Base-by-base conservation (phyloP, 345 rosid genomes). In the Syzygium oleosum region DNA sequence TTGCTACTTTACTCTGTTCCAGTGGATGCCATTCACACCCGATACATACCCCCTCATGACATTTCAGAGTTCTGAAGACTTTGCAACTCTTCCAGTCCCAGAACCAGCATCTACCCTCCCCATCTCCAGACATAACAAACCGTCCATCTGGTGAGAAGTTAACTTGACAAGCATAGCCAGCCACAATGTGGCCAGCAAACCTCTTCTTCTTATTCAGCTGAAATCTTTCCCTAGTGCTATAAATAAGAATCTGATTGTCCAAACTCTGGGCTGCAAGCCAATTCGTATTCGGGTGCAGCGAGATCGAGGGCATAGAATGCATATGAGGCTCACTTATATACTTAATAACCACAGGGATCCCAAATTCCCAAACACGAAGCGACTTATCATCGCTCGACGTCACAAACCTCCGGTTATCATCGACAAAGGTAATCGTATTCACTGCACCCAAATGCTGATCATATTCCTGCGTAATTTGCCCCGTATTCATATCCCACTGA, bases 51-150 rank as follows among this genome's bases (percentile, higher is more conserved):
- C 98, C 97, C 78, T 96, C 94, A 29, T 97, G 99, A 91, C 99
- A 97, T 86, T 92, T 97, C 52, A 97, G 94, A 53, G 98, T 97
- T 90, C 96, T 95, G 86, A 97, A 96, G 10, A 97, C 98, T 91
- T 93, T 96, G 92, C 99, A 95, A 84, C 98, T 96, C 96, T 97
- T 97, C 99, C 99, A 98, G 88, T 96, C 99, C 99, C 99, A 98
- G 91, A 98, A 98, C 99, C 99, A 98, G 93, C 99, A 96, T 91
- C 92, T 96, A 85, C 99, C 99, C 88, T 98, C 99, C 63, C 99
- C 99, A 93, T 98, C 99, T 90, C 99, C 99, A 4, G 99, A 98
- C 98, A 98, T 94, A 13, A 98, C 99, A 94, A 98, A 98, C 88
- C 99, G 92, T 15, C 99, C 99, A 92, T 98, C 99, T 5, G 99